Conservation (phyloP, 768 basidiomycete genomes). For the Vararia minispora region DNA sequence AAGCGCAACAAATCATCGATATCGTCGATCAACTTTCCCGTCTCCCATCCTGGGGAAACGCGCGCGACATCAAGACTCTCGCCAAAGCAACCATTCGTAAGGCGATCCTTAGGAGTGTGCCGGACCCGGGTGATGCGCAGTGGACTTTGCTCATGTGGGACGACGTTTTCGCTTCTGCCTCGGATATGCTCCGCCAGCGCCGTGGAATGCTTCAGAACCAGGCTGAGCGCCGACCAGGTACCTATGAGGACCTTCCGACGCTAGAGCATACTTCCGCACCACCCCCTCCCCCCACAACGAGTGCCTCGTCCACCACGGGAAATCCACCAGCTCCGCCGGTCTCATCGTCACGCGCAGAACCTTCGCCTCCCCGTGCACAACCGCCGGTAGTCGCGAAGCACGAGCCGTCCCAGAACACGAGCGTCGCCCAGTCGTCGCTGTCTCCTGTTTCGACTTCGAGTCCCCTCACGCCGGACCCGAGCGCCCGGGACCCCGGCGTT, state of each 20-base stretch:
- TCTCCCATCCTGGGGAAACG: constrained; percentile 57
- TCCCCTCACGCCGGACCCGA: too few relatives aligned
- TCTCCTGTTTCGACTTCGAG: too few relatives aligned
- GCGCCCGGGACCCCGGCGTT: constrained; percentile 45
- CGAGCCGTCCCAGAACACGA: too few relatives aligned
- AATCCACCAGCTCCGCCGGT: neutral
- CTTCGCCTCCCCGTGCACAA: too few relatives aligned
- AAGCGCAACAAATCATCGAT: constrained; percentile 26
- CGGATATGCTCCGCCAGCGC: neutral
- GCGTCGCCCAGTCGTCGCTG: too few relatives aligned
- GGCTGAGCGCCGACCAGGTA: too few relatives aligned
- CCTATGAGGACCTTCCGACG: neutral
- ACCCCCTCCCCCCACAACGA: neutral
- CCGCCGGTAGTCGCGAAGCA: too few relatives aligned
- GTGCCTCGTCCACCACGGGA: neutral
- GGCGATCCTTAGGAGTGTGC: constrained; percentile 22
- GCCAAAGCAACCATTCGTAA: constrained; percentile 34
- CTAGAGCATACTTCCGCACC: too few relatives aligned
- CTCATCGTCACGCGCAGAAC: neutral
- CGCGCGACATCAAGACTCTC: constrained; percentile 49
- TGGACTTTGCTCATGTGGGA: constrained; percentile 5
- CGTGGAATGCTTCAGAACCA: neutral
- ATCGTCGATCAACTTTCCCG: constrained; percentile 30
- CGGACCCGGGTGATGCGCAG: constrained; percentile 11
- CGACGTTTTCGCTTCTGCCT: too few relatives aligned